These are phyloP conservation scores for Inosperma sp. DNA, from an alignment of 768 basidiomycete genomes.

Conservation along the genomic window DNA sequence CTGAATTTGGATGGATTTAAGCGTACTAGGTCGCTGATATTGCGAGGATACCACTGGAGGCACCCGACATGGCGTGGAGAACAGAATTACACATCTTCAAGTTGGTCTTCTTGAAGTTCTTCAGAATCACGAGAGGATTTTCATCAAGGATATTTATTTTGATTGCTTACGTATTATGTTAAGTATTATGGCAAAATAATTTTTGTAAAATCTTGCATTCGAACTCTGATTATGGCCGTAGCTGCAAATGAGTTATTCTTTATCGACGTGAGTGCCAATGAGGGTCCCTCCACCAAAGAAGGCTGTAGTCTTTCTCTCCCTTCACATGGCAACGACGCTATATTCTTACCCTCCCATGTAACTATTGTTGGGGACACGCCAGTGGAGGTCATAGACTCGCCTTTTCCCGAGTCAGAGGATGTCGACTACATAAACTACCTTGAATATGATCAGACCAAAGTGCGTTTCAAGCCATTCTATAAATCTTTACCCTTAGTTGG, in stretches of 20 bases:
- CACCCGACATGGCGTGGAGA: slow-evolving; percentile 86
- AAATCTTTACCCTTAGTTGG: neutral
- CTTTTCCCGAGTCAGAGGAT: slow-evolving; percentile 42
- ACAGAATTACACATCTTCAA: slow-evolving; percentile 69
- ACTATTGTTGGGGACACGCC: slow-evolving; percentile 47
- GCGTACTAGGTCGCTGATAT: slow-evolving; percentile 88
- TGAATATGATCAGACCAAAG: slow-evolving; percentile 65
- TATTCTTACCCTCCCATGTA: slow-evolving; percentile 71
- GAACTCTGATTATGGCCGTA: too few species aligned
- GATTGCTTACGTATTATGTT: too few species aligned
- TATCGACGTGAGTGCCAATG: too few species aligned
- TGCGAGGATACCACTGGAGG: slow-evolving; percentile 82
- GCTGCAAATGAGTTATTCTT: too few species aligned
- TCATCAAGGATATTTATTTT: neutral
- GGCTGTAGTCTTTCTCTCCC: too few species aligned
- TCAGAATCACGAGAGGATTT: neutral
- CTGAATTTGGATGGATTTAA: slow-evolving; percentile 8
- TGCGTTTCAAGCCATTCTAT: slow-evolving; percentile 24
- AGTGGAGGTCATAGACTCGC: slow-evolving; percentile 43
- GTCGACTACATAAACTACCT: slow-evolving; percentile 75
- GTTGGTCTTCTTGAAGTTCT: neutral
- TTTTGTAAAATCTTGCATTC: too few species aligned
- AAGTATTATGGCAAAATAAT: too few species aligned
- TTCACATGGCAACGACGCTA: too few species aligned
- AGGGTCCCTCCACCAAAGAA: too few species aligned